These are phyloP conservation scores for Arthrobotrys iridis DNA, from an alignment of 2,329 filamentous ascomycete genomes.

Conservation along the genomic window DNA sequence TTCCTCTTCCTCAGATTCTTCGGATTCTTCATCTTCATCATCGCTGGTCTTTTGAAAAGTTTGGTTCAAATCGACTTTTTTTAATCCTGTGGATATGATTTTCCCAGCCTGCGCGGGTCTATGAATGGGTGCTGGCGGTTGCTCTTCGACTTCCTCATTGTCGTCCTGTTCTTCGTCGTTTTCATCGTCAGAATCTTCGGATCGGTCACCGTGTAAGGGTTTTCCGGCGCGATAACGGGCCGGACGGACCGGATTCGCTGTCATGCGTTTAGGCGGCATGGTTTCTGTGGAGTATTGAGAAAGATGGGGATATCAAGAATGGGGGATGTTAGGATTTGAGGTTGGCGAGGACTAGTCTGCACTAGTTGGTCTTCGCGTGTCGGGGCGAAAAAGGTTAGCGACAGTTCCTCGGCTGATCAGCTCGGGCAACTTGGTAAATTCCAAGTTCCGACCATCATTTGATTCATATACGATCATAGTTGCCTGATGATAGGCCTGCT, in stretches of 20 bases:
- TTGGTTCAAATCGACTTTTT: slow-evolving; percentile 62
- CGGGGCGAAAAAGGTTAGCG: background rate
- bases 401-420: background rate
- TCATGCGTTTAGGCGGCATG: slow-evolving; percentile 83
- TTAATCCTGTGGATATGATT: slow-evolving; percentile 62
- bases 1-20: slow-evolving; percentile 40
- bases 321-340: background rate
- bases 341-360: background rate
- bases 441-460: background rate
- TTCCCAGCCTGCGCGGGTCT: slow-evolving; percentile 60
- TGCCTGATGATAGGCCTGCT: too few species aligned
- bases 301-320: too few species aligned
- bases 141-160: slow-evolving; percentile 58
- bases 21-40: slow-evolving; percentile 53
- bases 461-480: background rate
- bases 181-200: slow-evolving; percentile 65
- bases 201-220: slow-evolving; percentile 66
- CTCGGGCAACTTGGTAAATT: background rate
- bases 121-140: slow-evolving; percentile 60
- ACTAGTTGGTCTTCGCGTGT: background rate
- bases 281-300: background rate
- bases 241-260: slow-evolving; percentile 83
- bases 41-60: slow-evolving; percentile 56
- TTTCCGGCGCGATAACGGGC: slow-evolving; percentile 89
- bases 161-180: slow-evolving; percentile 69